Evolutionary conservation across 2,329 filamentous ascomycete genomes (phyloP), one percentile per base, ranked within the genome.

Genomic region (Balansia obtecta): DNA sequence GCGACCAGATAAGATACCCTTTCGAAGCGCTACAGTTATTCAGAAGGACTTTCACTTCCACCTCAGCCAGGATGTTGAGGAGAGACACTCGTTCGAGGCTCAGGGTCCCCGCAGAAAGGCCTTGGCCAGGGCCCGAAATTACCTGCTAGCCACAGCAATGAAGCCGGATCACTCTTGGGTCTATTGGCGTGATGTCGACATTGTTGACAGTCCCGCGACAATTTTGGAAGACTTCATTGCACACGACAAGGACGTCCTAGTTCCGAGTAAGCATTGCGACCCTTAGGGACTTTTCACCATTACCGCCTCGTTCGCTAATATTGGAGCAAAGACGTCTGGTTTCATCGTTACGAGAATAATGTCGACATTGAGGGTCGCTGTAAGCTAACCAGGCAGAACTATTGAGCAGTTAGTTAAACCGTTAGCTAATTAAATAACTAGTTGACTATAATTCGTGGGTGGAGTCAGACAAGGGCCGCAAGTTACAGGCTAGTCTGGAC

Each of bases 401-500:
- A 8, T 11, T n/a, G 3, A 42, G 10, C 3, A 8, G 16, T 16
- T 11, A 8, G 16, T 16, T 11, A 7, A 3, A 33, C 2, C 18
- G 30, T 30, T 30, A 37, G 39, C 50, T 55, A 22, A 55, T 50
- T 60, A 50, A 47, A 18, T n/a, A 18, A 5, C 56, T 54, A 93
- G 88, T 97, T 64, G 93, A 98, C 66, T 98, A 98, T 73, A 98
- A 98, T 70, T 97, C 93, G 1, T 98, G 93, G 93, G 80, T 95
- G 59, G 93, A 98, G 71, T 91, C 91, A 10, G 84, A 90, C 48
- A 86, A 91, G 67, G 89, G 79, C 45, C 79, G 85, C 52, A 85
- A 83, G 61, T 76, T 97, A 49, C 75, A 84, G n/a, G 71, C 77
- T 6, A 80, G 72, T 49, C 75, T 97, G 18, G 77, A 85, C 57